These are phyloP conservation scores for Micractinium sp. DNA, from an alignment of 139 green algal genomes.

Conservation along the genomic window DNA sequence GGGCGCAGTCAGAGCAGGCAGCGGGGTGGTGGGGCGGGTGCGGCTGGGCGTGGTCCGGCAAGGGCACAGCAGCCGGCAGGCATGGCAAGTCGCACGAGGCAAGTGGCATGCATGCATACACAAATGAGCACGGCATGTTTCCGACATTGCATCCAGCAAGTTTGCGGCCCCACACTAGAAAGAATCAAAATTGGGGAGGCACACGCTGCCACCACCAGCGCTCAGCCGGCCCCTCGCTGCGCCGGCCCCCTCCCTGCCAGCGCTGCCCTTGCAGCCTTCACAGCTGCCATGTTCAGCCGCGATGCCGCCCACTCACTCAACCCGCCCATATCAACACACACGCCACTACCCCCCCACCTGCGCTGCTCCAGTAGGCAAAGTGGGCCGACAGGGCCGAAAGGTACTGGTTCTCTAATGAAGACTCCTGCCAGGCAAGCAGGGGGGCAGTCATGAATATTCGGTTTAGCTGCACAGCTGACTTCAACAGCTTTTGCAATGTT, in stretches of 20 bases:
- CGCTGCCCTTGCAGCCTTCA: no score
- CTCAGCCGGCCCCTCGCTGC: no score
- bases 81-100: no score
- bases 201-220: neutral
- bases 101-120: neutral
- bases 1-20: no score
- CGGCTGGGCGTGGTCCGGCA: no score
- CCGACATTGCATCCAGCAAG: neutral
- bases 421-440: conserved; percentile 45
- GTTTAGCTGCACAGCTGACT: no score
- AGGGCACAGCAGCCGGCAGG: neutral
- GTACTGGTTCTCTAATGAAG: conserved; percentile 58
- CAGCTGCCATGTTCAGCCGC: no score
- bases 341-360: neutral
- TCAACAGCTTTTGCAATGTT: no score
- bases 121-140: neutral
- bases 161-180: no score
- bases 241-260: no score
- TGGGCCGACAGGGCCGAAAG: conserved; percentile 55
- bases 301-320: neutral
- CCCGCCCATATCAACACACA: neutral
- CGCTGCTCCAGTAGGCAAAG: conserved; percentile 65
- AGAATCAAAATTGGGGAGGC: neutral
- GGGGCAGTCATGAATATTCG: neutral
- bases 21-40: no score